Evolutionary conservation across 2,329 filamentous ascomycete genomes (phyloP), one percentile per base, ranked within the genome.

Genomic region (Aphanocladium album): DNA sequence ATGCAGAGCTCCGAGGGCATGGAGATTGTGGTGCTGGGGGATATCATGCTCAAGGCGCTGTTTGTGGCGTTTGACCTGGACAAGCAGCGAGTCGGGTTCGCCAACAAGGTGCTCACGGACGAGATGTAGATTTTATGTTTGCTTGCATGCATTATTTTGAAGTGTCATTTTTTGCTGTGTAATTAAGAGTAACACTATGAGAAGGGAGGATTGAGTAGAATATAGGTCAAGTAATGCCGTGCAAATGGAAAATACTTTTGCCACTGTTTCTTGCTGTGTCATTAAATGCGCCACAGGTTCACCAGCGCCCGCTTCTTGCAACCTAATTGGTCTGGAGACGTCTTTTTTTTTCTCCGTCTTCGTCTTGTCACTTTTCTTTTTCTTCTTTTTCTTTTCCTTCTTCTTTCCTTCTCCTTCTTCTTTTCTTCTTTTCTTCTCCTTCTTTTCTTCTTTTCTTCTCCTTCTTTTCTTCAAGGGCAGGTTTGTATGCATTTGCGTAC

Each of bases 11-110:
- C 78, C 47, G 74, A 73, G 17, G 69, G 68, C 25, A 66, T 78
- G 54, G 68, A 70, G 1, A 80, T 87, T 64, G 84, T 81, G 60
- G 91, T 96, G 69, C 83, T 93, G 60, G 91, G 91, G 11, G 89
- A 93, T 63, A 80, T 89, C 60, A 90, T 92, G 77, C 80, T 95
- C 66, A 95, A 95, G 83, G 83, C 83, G 60, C 79, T 89, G 64
- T 92, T 89, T 70, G 85, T 88, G 33, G 84, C 91, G 52, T 91
- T 91, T 71, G 88, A 91, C 53, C 64, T 80, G 12, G 74, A 77
- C 53, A 70, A 66, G 16, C 68, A 71, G 16, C 69, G 66, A 17
- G 67, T 76, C 27, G 79, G 79, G 1, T 76, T 81, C 62, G 79
- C 78, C 52, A 74, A 74, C 63, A 81, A 81, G 72, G 60, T 67